A percentile compares a stretch with the other conserved stretches of the same genome.
phyloP scores from a whole-genome alignment of 768 basidiomycete genomes.

The Leucogyrophana mollusca region DNA sequence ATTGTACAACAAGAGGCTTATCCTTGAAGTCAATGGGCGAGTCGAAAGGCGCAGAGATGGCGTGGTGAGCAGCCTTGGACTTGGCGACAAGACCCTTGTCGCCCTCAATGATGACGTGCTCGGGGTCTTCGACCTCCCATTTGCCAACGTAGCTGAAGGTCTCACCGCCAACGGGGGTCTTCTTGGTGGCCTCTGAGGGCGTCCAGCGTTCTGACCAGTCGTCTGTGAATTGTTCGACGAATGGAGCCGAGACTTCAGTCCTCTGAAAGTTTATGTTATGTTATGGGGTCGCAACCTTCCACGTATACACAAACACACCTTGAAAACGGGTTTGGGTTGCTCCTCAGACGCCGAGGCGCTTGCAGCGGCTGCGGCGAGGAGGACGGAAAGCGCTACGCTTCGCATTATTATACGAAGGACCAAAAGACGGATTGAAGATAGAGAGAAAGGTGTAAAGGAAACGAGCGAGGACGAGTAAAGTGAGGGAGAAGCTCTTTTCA shows the following conservation, averaged over 20 bases:
- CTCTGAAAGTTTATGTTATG: constrained; percentile 37
- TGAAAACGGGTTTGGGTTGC: constrained; percentile 66
- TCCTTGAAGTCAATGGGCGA: constrained; percentile 75
- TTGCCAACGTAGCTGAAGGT: constrained; percentile 97
- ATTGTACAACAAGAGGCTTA: constrained; percentile 92
- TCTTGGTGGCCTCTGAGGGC: constrained; percentile 96
- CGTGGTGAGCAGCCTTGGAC: constrained; percentile 96
- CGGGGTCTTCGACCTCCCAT: constrained; percentile 93
- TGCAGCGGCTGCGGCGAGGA: constrained; percentile 66
- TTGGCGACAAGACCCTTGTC: constrained; percentile 94
- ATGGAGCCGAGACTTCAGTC: constrained; percentile 80
- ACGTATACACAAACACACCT: constrained; percentile 39
- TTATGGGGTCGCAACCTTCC: constrained; percentile 6
- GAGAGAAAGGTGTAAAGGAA: constrained; percentile 30
- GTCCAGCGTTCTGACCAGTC: constrained; percentile 94
- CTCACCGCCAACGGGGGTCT: constrained; percentile 93
- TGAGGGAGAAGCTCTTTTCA: constrained; percentile 15
- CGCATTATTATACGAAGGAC: constrained; percentile 82
- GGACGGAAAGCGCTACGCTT: constrained; percentile 79
- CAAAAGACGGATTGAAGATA: constrained; percentile 38
- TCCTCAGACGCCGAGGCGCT: constrained; percentile 60
- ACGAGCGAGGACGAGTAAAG: constrained; percentile 37
- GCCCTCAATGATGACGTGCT: constrained; percentile 71
- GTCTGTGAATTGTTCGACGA: constrained; percentile 94
- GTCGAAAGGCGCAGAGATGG: constrained; percentile 91